A percentile compares a stretch with the other conserved stretches of the same genome.
Evolutionary conservation across 2,329 filamentous ascomycete genomes (phyloP).

Genomic region (Phialophora expanda): DNA sequence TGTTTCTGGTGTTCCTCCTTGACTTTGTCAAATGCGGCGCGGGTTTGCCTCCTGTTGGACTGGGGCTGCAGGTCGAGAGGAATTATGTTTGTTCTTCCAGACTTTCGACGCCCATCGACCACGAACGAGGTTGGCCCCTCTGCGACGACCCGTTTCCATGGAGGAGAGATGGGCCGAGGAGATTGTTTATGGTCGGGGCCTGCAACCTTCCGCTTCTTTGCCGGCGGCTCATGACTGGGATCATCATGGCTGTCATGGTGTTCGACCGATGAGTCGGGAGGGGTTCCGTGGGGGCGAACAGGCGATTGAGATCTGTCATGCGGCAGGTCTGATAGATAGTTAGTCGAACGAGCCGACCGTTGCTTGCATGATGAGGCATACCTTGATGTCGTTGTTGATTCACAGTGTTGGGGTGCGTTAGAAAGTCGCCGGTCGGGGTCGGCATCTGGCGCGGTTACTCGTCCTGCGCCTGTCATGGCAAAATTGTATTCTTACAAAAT

Average conservation of each 20-base stretch:
- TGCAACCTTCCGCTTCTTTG: conserved; percentile 54
- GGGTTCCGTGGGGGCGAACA: conserved; percentile 15
- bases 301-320: conserved; percentile 24
- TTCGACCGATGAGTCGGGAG: conserved; percentile 17
- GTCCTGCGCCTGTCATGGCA: conserved; percentile 38
- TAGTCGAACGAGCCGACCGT: conserved; percentile 14
- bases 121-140: conserved; percentile 88
- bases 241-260: conserved; percentile 27
- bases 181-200: conserved; percentile 44
- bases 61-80: conserved; percentile 56
- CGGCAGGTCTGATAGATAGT: conserved; percentile 14
- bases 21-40: conserved; percentile 45
- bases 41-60: conserved; percentile 55
- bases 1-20: conserved; percentile 34
- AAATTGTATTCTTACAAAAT: conserved; percentile 37
- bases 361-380: conserved; percentile 27
- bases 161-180: conserved; percentile 69
- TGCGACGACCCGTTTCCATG: conserved; percentile 85
- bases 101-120: conserved; percentile 65
- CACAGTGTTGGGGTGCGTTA: conserved; percentile 29
- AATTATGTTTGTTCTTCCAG: conserved; percentile 61
- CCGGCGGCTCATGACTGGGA: conserved; percentile 48
- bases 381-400: conserved; percentile 27
- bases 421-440: conserved; percentile 33
- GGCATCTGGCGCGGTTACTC: conserved; percentile 37